These are phyloP conservation scores for Gynochthodes officinalis DNA, from an alignment of 257 asterid genomes.

Conservation along the genomic window DNA sequence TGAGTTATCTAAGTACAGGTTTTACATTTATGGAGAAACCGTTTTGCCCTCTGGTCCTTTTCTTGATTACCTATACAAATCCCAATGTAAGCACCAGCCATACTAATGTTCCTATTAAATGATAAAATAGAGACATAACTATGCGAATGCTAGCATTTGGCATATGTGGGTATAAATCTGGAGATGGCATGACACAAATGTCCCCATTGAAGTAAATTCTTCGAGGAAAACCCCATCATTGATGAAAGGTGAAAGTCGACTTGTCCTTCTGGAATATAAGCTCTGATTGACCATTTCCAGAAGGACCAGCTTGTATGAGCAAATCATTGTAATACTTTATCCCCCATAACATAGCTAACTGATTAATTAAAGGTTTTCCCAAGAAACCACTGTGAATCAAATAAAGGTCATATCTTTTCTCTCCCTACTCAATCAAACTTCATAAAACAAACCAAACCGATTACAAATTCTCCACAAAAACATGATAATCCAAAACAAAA, in stretches of 20 bases:
- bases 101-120: slow-evolving; percentile 7
- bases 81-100: slow-evolving; percentile 20
- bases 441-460: too few species aligned
- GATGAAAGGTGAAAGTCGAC: slow-evolving; percentile 30
- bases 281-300: slow-evolving; percentile 51
- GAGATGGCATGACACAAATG: slow-evolving; percentile 47
- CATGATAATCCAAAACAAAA: too few species aligned
- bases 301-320: slow-evolving; percentile 39
- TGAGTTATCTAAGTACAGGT: background rate
- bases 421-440: too few species aligned
- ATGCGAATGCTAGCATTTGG: slow-evolving; percentile 21
- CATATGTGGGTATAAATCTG: slow-evolving; percentile 37
- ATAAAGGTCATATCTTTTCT: too few species aligned
- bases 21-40: too few species aligned
- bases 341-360: slow-evolving; percentile 53
- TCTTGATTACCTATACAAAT: slow-evolving; percentile 12
- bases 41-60: too few species aligned
- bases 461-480: too few species aligned
- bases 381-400: too few species aligned
- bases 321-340: slow-evolving; percentile 39
- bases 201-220: too few species aligned
- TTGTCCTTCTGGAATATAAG: slow-evolving; percentile 36
- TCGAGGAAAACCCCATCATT: slow-evolving; percentile 60
- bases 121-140: slow-evolving; percentile 3
- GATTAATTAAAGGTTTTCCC: too few species aligned